Conservation (phyloP, 2,329 filamentous ascomycete species). For the Alternaria angustiovoidea region DNA sequence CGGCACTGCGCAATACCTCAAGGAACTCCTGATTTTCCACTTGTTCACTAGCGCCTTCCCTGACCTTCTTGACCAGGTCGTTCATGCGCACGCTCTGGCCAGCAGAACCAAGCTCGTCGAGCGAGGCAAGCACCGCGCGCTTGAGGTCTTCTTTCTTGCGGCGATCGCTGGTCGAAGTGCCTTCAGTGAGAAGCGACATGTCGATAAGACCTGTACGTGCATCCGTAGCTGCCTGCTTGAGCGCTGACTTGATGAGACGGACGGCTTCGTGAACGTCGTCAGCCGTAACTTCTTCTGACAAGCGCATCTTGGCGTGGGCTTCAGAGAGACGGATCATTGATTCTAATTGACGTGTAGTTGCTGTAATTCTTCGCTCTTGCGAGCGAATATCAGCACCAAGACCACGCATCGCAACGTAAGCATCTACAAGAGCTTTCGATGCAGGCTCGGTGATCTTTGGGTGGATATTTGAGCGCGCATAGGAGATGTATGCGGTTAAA, state of each 20-base stretch:
- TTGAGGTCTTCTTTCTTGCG: slow-evolving; percentile 85
- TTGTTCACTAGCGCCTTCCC: slow-evolving; percentile 63
- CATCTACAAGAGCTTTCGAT: slow-evolving; percentile 80
- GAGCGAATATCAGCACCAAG: slow-evolving; percentile 76
- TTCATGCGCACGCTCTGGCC: slow-evolving; percentile 73
- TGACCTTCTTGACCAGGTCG: slow-evolving; percentile 78
- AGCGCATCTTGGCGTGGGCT: slow-evolving; percentile 97
- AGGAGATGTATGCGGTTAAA: slow-evolving; percentile 95
- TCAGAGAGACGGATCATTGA: slow-evolving; percentile 98
- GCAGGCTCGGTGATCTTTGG: slow-evolving; percentile 82
- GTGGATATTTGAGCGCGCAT: slow-evolving; percentile 86
- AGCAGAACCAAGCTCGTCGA: slow-evolving; percentile 78
- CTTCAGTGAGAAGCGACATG: slow-evolving; percentile 94
- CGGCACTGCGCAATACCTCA: slow-evolving; percentile 79
- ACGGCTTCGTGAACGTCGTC: slow-evolving; percentile 90
- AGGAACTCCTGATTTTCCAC: slow-evolving; percentile 83
- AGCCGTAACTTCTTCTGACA: slow-evolving; percentile 76
- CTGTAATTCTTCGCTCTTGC: slow-evolving; percentile 94
- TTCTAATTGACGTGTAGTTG: slow-evolving; percentile 94
- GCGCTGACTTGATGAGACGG: slow-evolving; percentile 87
- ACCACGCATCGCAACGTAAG: slow-evolving; percentile 94
- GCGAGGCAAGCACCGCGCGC: slow-evolving; percentile 72
- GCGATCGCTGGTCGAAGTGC: slow-evolving; percentile 88
- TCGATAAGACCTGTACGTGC: slow-evolving; percentile 89
- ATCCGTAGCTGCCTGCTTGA: slow-evolving; percentile 98